Evolutionary conservation across 257 asterid genomes (phyloP), one percentile per base, ranked within the genome.

Genomic region (Salvia rosmarinus): DNA sequence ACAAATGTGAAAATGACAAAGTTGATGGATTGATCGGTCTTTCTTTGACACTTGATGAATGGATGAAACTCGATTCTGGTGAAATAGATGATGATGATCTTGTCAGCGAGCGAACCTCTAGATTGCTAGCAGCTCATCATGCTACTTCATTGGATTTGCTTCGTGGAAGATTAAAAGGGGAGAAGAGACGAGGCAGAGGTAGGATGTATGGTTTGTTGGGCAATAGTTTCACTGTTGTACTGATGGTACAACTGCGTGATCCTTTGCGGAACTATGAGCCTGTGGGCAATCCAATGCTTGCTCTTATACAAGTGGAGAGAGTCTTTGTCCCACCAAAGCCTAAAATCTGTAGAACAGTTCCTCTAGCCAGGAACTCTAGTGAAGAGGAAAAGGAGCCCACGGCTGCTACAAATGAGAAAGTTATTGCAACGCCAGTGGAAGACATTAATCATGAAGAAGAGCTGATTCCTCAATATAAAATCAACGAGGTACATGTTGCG

Each of bases 31-130:
- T 94, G 60, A 94, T 94, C 96, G 92, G 90, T 32, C 83, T 94
- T 12, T 87, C 98, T 28, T 84, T 94, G 43, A 86, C 96, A 34
- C 97, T 95, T 77, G 97, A 95, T 74, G 96, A 95, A 78, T 95
- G 98, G 99, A 85, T 88, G 95, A 95, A 73, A 79, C 84, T 95
- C 55, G 98, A 95, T 85, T 87, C 99, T 46, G 99, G 99, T 50
- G 91, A 89, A 70, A 81, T 95, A 11, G 82, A 85, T 10, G 95
- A 88, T 13, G 90, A 73, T 13, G 96, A 95, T 76, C 81, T 84
- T 44, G 75, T 85, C 43, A 87, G 84, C 21, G 96, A 90, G 40
- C 85, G 78, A 62, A 94, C 96, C 55, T 85, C 88, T 56, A 87
- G 81, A 78, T 64, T 93, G 80, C 89, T 94, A 37, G 96, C 92